Conservation (phyloP, 1,139 yeast genomes). For the Kurtzmaniella quercitrusa region DNA sequence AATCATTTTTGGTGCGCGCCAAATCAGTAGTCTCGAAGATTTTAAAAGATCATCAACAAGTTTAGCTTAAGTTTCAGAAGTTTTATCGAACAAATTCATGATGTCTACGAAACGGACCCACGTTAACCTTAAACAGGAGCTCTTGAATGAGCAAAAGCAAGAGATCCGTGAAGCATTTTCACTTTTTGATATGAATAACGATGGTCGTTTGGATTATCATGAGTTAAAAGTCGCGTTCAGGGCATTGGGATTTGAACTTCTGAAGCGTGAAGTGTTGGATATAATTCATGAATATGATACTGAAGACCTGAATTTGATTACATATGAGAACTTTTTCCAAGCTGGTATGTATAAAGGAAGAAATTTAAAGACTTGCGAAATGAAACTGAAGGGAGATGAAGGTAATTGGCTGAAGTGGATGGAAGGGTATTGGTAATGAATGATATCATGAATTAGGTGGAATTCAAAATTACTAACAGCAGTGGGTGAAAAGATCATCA, state of each 20-base stretch:
- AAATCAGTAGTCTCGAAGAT: too few relatives aligned
- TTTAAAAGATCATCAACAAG: too few relatives aligned
- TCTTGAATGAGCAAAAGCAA: conserved; percentile 84
- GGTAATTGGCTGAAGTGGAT: background rate
- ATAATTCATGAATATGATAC: conserved; percentile 80
- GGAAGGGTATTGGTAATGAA: background rate
- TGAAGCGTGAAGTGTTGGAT: conserved; percentile 75
- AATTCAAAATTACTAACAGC: conserved; percentile 26
- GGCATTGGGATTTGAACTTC: conserved; percentile 87
- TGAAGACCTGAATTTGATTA: conserved; percentile 67
- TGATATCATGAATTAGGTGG: background rate
- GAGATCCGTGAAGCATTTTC: conserved; percentile 94
- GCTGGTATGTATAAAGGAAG: conserved; percentile 45
- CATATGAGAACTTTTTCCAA: conserved; percentile 76
- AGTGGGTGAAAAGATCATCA: conserved; percentile 73
- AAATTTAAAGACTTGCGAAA: background rate
- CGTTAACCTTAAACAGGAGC: conserved; percentile 51
- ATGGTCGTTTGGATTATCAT: conserved; percentile 87
- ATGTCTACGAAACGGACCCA: conserved; percentile 18
- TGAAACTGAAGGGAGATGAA: background rate
- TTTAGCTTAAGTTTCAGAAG: too few relatives aligned
- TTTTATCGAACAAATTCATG: background rate
- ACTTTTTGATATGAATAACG: conserved; percentile 88
- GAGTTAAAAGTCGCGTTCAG: conserved; percentile 89
- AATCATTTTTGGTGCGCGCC: background rate